A percentile compares a stretch with the other conserved stretches of the same genome.
phyloP scores from a whole-genome alignment of 805 yeast genomes.

The Kazachstania psychrophila region DNA sequence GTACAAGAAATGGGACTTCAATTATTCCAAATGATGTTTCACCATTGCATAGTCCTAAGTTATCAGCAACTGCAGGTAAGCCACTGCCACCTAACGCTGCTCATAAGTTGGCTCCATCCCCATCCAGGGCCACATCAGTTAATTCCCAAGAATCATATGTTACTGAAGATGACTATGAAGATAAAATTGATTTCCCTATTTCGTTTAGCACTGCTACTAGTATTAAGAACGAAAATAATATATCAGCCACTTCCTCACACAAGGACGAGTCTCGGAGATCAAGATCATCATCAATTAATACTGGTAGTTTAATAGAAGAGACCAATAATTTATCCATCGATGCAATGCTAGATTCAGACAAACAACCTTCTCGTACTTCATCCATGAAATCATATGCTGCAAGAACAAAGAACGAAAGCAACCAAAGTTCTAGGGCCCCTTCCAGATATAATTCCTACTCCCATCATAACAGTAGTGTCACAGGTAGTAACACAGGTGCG shows the following conservation, averaged over 20 bases:
- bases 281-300: constrained; percentile 3
- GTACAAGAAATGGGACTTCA: constrained; percentile 10
- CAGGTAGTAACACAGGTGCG: not conserved
- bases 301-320: not conserved
- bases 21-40: constrained; percentile 1
- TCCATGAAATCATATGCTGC: constrained; percentile 1
- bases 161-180: constrained; percentile 19
- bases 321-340: constrained; percentile 8
- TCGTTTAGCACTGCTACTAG: too few relatives aligned
- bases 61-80: not conserved
- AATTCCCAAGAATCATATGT: constrained; percentile 16
- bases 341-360: constrained; percentile 5
- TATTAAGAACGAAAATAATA: too few relatives aligned
- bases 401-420: not conserved
- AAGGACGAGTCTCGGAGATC: constrained; percentile 1
- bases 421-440: not conserved
- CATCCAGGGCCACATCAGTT: constrained; percentile 10
- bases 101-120: constrained; percentile 15
- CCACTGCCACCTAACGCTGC: constrained; percentile 7
- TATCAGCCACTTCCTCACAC: not conserved
- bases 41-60: constrained; percentile 14
- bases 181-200: constrained; percentile 2
- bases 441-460: not conserved
- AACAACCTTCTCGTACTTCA: not conserved
- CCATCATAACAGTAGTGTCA: not conserved